A percentile compares a stretch with the other conserved stretches of the same genome.
These are phyloP conservation scores for Clonostachys sp. DNA, from an alignment of 2,329 filamentous ascomycete species.

Conservation along the genomic window DNA sequence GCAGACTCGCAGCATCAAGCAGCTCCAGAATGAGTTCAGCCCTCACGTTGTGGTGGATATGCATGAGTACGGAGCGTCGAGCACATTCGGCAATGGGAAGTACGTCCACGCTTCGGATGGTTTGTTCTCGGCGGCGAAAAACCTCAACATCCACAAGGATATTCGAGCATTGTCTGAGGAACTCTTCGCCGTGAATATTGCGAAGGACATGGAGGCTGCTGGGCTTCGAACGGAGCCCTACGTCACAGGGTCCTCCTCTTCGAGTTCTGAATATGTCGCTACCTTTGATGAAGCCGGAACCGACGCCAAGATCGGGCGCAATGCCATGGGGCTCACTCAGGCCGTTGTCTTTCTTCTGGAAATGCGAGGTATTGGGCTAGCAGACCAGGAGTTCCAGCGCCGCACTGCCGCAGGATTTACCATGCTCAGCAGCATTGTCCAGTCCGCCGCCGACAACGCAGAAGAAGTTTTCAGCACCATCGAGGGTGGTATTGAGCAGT, in stretches of 20 bases:
- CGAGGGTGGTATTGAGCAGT: slow-evolving; percentile 13
- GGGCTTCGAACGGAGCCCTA: slow-evolving; percentile 20
- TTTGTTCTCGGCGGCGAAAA: slow-evolving; percentile 24
- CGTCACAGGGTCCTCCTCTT: slow-evolving; percentile 12
- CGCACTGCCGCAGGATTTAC: slow-evolving; percentile 17
- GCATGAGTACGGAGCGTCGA: slow-evolving; percentile 18
- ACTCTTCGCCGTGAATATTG: slow-evolving; percentile 18
- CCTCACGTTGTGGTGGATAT: slow-evolving; percentile 23
- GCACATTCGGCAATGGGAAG: slow-evolving; percentile 12
- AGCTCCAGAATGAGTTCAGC: slow-evolving; percentile 14
- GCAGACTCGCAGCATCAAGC: slow-evolving; percentile 21
- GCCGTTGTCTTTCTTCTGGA: slow-evolving; percentile 19
- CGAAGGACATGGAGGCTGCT: slow-evolving; percentile 15
- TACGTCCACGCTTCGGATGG: slow-evolving; percentile 16
- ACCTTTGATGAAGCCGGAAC: slow-evolving; percentile 17
- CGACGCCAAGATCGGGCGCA: slow-evolving; percentile 20
- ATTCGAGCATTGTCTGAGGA: slow-evolving; percentile 19
- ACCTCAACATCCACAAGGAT: slow-evolving; percentile 20
- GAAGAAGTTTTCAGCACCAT: slow-evolving; percentile 15
- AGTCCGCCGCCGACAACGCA: slow-evolving; percentile 20
- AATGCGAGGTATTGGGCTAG: slow-evolving; percentile 21
- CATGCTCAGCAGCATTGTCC: slow-evolving; percentile 17
- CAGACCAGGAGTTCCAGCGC: slow-evolving; percentile 21
- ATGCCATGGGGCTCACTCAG: slow-evolving; percentile 19
- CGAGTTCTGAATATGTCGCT: slow-evolving; percentile 6